phyloP scores from a whole-genome alignment of 805 yeast genomes.

The Danielozyma ontarioensis region DNA sequence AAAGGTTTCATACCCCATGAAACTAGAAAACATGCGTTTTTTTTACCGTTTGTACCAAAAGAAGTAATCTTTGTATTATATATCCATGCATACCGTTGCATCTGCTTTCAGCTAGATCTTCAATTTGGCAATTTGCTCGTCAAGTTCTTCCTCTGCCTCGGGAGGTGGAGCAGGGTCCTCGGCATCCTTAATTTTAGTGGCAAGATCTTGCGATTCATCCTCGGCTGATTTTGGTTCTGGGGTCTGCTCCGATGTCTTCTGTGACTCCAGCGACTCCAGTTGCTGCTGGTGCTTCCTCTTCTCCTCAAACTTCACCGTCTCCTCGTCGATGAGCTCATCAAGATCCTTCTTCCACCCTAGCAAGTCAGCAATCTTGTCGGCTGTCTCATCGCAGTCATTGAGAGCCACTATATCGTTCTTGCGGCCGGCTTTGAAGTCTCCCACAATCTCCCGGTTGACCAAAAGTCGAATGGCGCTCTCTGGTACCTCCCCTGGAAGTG shows the following conservation, averaged over 20 bases:
- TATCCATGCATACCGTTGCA: too few relatives aligned
- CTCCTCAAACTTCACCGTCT: constrained; percentile 1
- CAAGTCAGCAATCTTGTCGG: constrained; percentile 43
- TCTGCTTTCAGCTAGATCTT: constrained; percentile 2
- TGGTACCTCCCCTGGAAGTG: constrained; percentile 64
- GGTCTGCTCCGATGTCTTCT: too few relatives aligned
- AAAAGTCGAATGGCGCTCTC: constrained; percentile 49
- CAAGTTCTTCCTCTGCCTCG: background rate
- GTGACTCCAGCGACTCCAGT: background rate
- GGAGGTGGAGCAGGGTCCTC: background rate
- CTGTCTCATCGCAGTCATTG: constrained; percentile 65
- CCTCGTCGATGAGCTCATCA: constrained; percentile 27
- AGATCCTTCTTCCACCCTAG: constrained; percentile 66
- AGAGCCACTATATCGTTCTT: constrained; percentile 55
- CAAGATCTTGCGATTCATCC: constrained; percentile 3
- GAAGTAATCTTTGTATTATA: constrained; percentile 29
- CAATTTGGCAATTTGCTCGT: constrained; percentile 4
- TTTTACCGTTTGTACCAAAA: constrained; percentile 71
- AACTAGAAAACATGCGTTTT: constrained; percentile 83
- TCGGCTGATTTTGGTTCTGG: constrained; percentile 3
- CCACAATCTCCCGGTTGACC: constrained; percentile 73
- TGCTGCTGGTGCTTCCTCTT: background rate
- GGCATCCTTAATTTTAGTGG: constrained; percentile 5
- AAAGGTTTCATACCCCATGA: constrained; percentile 53
- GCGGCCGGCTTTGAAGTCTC: constrained; percentile 56